phyloP scores from a whole-genome alignment of 768 basidiomycete genomes.

The Russula foetens region DNA sequence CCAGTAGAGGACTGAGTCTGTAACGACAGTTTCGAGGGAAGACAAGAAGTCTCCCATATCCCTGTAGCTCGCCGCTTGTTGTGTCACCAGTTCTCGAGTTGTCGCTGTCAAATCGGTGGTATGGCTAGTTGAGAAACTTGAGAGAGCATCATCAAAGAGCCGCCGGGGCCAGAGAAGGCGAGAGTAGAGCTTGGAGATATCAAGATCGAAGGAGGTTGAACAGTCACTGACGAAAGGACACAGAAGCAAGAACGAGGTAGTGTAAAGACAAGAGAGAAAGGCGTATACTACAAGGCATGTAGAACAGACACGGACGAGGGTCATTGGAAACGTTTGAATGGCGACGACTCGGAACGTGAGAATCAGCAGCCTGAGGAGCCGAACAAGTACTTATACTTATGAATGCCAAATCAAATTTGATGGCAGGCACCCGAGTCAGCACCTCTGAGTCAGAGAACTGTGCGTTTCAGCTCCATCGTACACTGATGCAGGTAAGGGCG shows the following conservation, averaged over 20 bases:
- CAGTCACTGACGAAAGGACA: conserved; percentile 18
- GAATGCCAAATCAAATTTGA: too few species aligned
- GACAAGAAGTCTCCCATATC: conserved; percentile 8
- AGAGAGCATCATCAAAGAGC: neutral
- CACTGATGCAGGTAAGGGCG: neutral
- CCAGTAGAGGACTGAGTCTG: conserved; percentile 4
- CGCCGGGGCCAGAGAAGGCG: conserved; percentile 2
- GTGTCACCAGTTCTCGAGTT: conserved; percentile 1
- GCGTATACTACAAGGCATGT: conserved; percentile 9
- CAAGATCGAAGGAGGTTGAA: conserved; percentile 10
- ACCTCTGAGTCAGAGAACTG: neutral
- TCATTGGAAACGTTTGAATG: neutral
- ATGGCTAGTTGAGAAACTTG: neutral
- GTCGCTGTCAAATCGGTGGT: neutral
- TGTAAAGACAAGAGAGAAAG: conserved; percentile 17
- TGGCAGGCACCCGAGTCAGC: too few species aligned
- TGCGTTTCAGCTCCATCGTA: neutral
- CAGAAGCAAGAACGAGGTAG: conserved; percentile 15
- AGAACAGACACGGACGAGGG: conserved; percentile 1
- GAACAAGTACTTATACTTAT: neutral
- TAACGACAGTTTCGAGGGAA: neutral
- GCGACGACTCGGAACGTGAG: neutral
- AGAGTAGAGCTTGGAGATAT: neutral
- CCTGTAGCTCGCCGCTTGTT: conserved; percentile 2
- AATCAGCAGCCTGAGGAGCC: too few species aligned